phyloP scores from a whole-genome alignment of 495 filamentous ascomycete species.

The Xylaria scruposa region DNA sequence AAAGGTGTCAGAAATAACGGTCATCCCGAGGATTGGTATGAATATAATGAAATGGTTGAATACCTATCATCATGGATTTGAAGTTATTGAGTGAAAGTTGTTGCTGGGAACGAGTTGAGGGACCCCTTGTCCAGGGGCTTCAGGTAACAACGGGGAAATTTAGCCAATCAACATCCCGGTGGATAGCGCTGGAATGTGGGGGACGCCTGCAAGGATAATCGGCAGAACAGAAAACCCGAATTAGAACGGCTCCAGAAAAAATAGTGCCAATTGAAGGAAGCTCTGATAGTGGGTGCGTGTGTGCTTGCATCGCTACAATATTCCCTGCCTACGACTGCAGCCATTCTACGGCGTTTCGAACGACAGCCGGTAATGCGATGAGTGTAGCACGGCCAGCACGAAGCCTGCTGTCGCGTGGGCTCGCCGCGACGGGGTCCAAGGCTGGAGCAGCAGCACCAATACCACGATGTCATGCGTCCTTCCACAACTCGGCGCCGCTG shows the following conservation, averaged over 20 bases:
- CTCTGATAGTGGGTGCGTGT: conserved; percentile 10
- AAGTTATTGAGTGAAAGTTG: not conserved
- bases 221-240: conserved; percentile 29
- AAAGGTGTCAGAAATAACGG: not conserved
- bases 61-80: not conserved
- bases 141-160: not conserved
- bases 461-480: conserved; percentile 43
- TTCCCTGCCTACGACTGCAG: conserved; percentile 24
- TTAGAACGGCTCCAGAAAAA: conserved; percentile 29
- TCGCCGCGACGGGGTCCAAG: conserved; percentile 32
- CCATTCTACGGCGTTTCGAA: conserved; percentile 28
- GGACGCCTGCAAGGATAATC: not conserved
- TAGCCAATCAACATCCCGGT: conserved; percentile 12
- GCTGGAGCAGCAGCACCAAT: conserved; percentile 25
- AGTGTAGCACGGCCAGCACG: conserved; percentile 42
- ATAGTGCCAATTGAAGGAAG: conserved; percentile 28
- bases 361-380: conserved; percentile 38
- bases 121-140: not conserved
- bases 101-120: not conserved
- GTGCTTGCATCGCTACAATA: conserved; percentile 5
- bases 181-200: not conserved
- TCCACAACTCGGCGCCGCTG: conserved; percentile 54
- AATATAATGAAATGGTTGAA: not conserved
- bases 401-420: conserved; percentile 42
- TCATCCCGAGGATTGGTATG: not conserved